Conservation (phyloP, 1,139 yeast species). For the Yamadazyma sp. region DNA sequence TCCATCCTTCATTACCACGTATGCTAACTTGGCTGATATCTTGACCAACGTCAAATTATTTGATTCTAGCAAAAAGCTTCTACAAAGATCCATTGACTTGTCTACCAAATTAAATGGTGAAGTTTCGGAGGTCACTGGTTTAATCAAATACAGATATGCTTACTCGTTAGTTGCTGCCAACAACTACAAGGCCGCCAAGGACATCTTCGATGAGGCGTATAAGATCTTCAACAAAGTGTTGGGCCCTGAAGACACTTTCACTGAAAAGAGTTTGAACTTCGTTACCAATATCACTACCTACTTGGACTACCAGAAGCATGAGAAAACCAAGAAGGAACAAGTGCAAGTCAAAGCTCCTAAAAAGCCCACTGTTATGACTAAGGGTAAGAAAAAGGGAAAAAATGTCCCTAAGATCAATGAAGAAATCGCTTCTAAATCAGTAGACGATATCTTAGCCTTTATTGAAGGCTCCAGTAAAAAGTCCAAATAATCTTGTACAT, state of each 20-base stretch:
- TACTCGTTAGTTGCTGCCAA: constrained; percentile 57
- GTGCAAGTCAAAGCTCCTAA: constrained; percentile 14
- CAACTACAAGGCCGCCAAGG: constrained; percentile 55
- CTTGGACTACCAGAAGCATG: constrained; percentile 35
- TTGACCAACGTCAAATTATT: constrained; percentile 51
- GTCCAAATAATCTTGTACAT: constrained; percentile 10
- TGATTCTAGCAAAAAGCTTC: constrained; percentile 43
- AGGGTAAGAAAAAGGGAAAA: constrained; percentile 26
- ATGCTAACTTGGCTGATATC: constrained; percentile 62
- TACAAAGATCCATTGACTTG: constrained; percentile 47
- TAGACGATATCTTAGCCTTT: constrained; percentile 66
- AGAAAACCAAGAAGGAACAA: constrained; percentile 22
- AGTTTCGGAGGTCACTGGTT: constrained; percentile 57
- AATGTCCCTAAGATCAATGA: constrained; percentile 41
- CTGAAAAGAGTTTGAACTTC: constrained; percentile 66
- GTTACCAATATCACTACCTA: constrained; percentile 50
- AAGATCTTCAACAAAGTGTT: constrained; percentile 53
- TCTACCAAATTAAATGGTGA: constrained; percentile 54
- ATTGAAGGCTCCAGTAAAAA: constrained; percentile 49
- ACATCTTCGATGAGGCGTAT: constrained; percentile 51
- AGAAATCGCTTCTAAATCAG: constrained; percentile 56
- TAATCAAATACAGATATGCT: constrained; percentile 64
- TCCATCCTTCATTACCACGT: constrained; percentile 67
- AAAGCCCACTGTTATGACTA: constrained; percentile 10
- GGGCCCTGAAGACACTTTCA: constrained; percentile 63